A percentile compares a stretch with the other conserved stretches of the same genome.
Evolutionary conservation across 305 asterid species (phyloP).

Genomic region (Fraxinus platypoda): DNA sequence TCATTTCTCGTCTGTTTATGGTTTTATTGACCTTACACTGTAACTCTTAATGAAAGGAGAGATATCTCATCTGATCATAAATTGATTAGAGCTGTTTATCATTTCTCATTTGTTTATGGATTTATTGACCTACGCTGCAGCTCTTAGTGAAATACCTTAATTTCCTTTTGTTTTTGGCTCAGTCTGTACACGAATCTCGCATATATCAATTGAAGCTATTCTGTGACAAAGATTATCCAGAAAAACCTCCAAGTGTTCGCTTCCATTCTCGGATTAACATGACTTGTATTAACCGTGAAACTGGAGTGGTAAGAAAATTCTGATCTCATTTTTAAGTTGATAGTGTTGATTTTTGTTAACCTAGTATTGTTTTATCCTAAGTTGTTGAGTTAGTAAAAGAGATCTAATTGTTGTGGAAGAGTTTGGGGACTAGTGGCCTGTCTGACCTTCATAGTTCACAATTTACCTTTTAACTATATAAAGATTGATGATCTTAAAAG

Average conservation of each 20-base stretch:
- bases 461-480: not conserved
- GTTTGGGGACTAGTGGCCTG: not conserved
- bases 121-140: not conserved
- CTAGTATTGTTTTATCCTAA: not conserved
- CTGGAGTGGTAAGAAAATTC: slow-evolving; percentile 57
- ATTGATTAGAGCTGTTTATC: not conserved
- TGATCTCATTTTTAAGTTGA: not conserved
- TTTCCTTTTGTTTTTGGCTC: slow-evolving; percentile 18
- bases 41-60: not conserved
- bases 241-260: slow-evolving; percentile 88
- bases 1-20: not conserved
- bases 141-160: not conserved
- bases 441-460: not conserved
- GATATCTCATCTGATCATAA: not conserved
- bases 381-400: not conserved
- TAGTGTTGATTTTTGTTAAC: not conserved
- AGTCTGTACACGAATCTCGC: slow-evolving; percentile 93
- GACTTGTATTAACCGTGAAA: slow-evolving; percentile 79
- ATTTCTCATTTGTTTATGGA: not conserved
- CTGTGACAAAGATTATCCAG: slow-evolving; percentile 91
- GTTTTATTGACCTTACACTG: not conserved
- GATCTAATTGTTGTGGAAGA: not conserved
- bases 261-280: slow-evolving; percentile 84
- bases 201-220: slow-evolving; percentile 83
- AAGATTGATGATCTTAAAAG: not conserved